A percentile compares a stretch with the other conserved stretches of the same genome.
These are phyloP conservation scores for Pythium apleroticum DNA, from an alignment of 352 stramenopile genomes.

Conservation along the genomic window DNA sequence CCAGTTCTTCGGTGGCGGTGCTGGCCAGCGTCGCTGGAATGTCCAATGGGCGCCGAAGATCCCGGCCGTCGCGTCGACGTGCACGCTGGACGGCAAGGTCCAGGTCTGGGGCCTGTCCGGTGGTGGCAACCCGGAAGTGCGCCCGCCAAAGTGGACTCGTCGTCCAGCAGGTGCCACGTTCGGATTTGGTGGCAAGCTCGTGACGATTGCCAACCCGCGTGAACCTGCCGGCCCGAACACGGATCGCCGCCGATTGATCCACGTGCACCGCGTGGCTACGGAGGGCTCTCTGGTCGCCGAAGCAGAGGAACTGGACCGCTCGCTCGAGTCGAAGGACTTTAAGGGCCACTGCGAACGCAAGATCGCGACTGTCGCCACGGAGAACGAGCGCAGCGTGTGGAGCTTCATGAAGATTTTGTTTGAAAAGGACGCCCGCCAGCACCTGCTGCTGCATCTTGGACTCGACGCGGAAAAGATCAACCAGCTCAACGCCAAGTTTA, in stretches of 20 bases:
- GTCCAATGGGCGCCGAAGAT: conserved; percentile 96
- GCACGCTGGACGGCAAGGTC: conserved; percentile 96
- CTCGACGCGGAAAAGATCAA: conserved; percentile 93
- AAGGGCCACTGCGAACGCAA: conserved; percentile 93
- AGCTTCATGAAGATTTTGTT: conserved; percentile 95
- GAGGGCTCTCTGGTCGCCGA: conserved; percentile 81
- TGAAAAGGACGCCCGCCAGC: conserved; percentile 93
- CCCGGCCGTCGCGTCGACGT: conserved; percentile 94
- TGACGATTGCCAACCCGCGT: conserved; percentile 83
- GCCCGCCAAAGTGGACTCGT: conserved; percentile 95
- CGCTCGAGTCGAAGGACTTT: conserved; percentile 89
- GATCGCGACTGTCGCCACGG: conserved; percentile 50
- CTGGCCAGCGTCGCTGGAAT: conserved; percentile 90
- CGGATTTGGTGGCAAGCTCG: conserved; percentile 95
- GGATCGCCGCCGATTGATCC: conserved; percentile 69
- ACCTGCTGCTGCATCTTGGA: conserved; percentile 94
- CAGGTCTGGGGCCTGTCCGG: conserved; percentile 91
- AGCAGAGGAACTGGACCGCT: conserved; percentile 90
- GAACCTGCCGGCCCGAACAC: conserved; percentile 49
- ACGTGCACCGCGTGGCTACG: conserved; percentile 80
- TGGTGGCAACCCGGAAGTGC: conserved; percentile 71
- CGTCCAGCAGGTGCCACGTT: conserved; percentile 92
- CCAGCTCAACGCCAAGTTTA: conserved; percentile 78
- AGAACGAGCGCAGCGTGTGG: conserved; percentile 83
- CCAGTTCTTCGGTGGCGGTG: conserved; percentile 73